Evolutionary conservation across 257 asterid genomes (phyloP), one percentile per base, ranked within the genome.

Genomic region (Solanum chmielewskii): DNA sequence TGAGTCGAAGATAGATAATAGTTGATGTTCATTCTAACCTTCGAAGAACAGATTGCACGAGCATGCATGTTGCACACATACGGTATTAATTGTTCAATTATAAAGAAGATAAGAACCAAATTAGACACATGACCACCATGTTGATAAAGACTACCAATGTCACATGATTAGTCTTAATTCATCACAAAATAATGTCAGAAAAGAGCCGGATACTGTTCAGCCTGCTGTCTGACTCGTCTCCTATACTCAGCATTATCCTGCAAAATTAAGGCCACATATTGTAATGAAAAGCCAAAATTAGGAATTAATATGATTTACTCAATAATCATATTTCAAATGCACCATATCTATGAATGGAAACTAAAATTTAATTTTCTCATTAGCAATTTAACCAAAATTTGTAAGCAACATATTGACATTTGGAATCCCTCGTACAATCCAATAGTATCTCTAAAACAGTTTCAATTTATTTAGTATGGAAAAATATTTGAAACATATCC

Each of bases 161-260:
- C 31, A 39, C 56, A 39, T 27, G 16, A 15, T 64, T 66, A 29
- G 62, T 56, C 25, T n/a, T 41, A 47, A 35, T 42, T 85, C 42
- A 85, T 41, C 27, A 41, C n/a, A 60, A 77, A 37, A 37, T 29
- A 52, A 69, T 29, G 83, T 81, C 78, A 91, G 47, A 88, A 73
- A n/a, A 85, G 68, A 33, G 84, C 25, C 20, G 92, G 88, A 71
- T 90, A 90, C 37, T 82, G 92, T 90, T 88, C 90, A 73, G 89
- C 89, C 84, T 91, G 92, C 85, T 89, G 91, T 83, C 84, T 86
- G 80, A 91, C 92, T 90, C 86, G 88, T 87, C 56, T 91, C 88
- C 78, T 87, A 85, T 91, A 91, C 60, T 87, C 92, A 11, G 16
- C 89, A 18, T 77, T 88, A 31, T 90, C 90, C 92, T 91, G 87